Evolutionary conservation across 2,329 filamentous ascomycete genomes (phyloP).

Genomic region (Gaeumannomyces tritici): DNA sequence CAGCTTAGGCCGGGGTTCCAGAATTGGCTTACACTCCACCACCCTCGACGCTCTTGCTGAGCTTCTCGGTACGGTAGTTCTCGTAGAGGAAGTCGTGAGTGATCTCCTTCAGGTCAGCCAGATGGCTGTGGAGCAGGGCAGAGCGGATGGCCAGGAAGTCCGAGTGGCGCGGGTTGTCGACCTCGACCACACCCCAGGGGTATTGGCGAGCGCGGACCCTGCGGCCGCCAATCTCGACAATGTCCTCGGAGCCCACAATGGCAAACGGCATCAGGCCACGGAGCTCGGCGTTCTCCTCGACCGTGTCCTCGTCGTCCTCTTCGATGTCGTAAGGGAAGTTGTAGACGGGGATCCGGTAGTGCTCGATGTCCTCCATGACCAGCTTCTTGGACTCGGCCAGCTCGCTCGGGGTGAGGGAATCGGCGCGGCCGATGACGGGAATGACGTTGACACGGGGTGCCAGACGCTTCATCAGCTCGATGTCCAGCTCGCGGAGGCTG

Average conservation of each 20-base stretch:
- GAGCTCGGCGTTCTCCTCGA: conserved; percentile 97
- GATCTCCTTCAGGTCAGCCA: conserved; percentile 98
- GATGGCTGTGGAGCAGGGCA: conserved; percentile 91
- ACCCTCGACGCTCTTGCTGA: conserved; percentile 97
- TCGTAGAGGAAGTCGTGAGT: conserved; percentile 99
- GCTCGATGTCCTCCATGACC: conserved; percentile 99
- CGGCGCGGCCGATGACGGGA: conserved; percentile 95
- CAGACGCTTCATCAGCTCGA: conserved; percentile 98
- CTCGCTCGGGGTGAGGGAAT: conserved; percentile 92
- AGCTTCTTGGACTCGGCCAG: conserved; percentile 99
- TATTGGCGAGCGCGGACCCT: conserved; percentile 93
- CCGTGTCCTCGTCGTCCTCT: conserved; percentile 98
- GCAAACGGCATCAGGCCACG: conserved; percentile 97
- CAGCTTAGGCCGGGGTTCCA: not conserved
- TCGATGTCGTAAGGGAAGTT: conserved; percentile 99
- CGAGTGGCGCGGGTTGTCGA: conserved; percentile 97
- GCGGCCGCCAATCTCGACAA: conserved; percentile 87
- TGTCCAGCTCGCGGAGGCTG: conserved; percentile 95
- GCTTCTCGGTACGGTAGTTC: conserved; percentile 99
- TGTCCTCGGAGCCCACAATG: conserved; percentile 94
- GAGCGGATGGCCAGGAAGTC: conserved; percentile 97
- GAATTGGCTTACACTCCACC: conserved; percentile 67
- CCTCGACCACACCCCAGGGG: conserved; percentile 97
- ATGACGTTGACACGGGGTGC: conserved; percentile 98
- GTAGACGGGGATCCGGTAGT: conserved; percentile 98